phyloP scores from a whole-genome alignment of 202 grass and related monocot species.

The Saccharum hybrid region DNA sequence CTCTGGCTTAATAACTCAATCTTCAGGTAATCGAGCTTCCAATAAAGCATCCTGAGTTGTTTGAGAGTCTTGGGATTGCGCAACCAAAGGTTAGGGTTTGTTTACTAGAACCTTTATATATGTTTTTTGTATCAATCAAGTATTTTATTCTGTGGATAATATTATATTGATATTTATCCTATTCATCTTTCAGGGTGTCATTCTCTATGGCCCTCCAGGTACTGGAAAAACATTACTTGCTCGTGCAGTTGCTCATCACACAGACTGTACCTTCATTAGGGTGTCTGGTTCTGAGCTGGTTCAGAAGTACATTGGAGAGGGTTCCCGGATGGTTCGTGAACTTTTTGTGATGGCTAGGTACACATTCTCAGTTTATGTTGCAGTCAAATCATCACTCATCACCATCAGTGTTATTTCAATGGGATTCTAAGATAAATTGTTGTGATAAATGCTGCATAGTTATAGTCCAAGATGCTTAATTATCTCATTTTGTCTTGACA shows the following conservation, averaged over 20 bases:
- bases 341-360: slow-evolving; percentile 99
- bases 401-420: background rate
- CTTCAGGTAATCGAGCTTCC: slow-evolving; percentile 98
- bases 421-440: background rate
- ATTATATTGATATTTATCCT: slow-evolving; percentile 3
- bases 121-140: background rate
- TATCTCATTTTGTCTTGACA: slow-evolving; percentile 48
- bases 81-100: slow-evolving; percentile 78
- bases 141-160: background rate
- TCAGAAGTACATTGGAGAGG: slow-evolving; percentile 98
- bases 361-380: background rate
- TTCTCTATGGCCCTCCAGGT: slow-evolving; percentile 96
- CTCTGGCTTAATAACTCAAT: slow-evolving; percentile 28
- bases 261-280: slow-evolving; percentile 97
- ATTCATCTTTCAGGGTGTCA: slow-evolving; percentile 70
- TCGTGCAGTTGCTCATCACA: slow-evolving; percentile 97
- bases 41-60: slow-evolving; percentile 97
- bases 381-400: slow-evolving; percentile 3
- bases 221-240: slow-evolving; percentile 98
- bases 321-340: slow-evolving; percentile 95
- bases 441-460: slow-evolving; percentile 10
- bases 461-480: slow-evolving; percentile 29
- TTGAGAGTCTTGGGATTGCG: slow-evolving; percentile 97
- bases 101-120: background rate
- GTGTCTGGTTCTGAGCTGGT: slow-evolving; percentile 99